phyloP scores from a whole-genome alignment of 805 yeast species.

The Zygosaccharomyces lentus region DNA sequence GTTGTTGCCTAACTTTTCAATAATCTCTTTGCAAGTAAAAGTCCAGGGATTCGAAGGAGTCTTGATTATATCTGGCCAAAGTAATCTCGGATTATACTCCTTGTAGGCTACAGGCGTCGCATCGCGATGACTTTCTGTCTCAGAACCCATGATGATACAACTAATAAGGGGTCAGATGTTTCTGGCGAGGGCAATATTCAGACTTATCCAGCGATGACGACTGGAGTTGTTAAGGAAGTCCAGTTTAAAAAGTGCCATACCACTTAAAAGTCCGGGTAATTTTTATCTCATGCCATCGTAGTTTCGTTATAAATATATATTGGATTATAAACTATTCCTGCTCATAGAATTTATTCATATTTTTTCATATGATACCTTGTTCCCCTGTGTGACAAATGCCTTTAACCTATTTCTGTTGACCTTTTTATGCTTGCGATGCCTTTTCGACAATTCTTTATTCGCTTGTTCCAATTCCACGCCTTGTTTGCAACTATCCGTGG shows the following conservation, averaged over 20 bases:
- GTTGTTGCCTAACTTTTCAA: conserved; percentile 28
- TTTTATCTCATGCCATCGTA: neutral
- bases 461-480: neutral
- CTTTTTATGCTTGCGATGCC: conserved; percentile 5
- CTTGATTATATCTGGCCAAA: conserved; percentile 36
- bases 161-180: neutral
- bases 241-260: no score
- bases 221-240: neutral
- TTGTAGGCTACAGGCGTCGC: neutral
- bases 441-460: neutral
- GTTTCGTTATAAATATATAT: neutral
- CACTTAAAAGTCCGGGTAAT: neutral
- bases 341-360: conserved; percentile 3
- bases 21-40: conserved; percentile 28
- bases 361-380: conserved; percentile 28
- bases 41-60: conserved; percentile 33
- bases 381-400: conserved; percentile 24
- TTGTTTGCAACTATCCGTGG: neutral
- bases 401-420: conserved; percentile 22
- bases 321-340: neutral
- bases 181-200: neutral
- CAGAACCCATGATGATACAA: neutral
- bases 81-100: conserved; percentile 28
- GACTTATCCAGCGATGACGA: neutral
- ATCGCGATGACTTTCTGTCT: neutral